Evolutionary conservation across 2,329 filamentous ascomycete species (phyloP), one percentile per base, ranked within the genome.

Genomic region (Pseudodiploospora longispora): DNA sequence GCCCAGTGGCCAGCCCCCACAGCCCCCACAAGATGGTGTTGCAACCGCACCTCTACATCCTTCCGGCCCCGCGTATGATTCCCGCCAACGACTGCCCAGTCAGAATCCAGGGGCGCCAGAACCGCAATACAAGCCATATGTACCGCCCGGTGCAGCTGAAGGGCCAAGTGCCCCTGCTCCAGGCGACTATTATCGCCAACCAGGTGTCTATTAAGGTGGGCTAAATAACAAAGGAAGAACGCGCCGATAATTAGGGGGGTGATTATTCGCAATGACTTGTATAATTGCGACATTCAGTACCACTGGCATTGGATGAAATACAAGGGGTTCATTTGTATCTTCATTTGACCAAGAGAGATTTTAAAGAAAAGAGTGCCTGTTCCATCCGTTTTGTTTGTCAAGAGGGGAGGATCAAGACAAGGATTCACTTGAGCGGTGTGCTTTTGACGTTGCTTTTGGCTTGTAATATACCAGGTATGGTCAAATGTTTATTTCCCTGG

Each of bases 51-150:
- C 70, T 10, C 55, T 71, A 47, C 70, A 74, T 29, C 68, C 69
- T 1, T 57, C 59, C n/a, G 72, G 71, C 1, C 34, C 62, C 2
- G 65, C 66, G 1, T 75, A 69, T 46, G 73, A 80, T 52, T 62
- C 72, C 5, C 64, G 75, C 27, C 69, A 77, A 44, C 63, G 65
- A 6, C 57, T 78, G 30, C 74, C 74, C 4, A 76, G 72, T 50
- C 69, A 77, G 58, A 36, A 50, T 36, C 40, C 30, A 6, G 41
- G 33, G 8, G 30, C 47, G 47, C 28, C 52, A 41, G 49, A 45
- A 2, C 67, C 67, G 34, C 76, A 79, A 57, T 83, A 82, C 52
- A 81, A 76, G 58, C 72, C 80, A 0, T 83, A 83, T 47, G 70
- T 74, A 3, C 76, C 76, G 4, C 72, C 68, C 2, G 59, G 64